Conservation (phyloP, 1,139 yeast species). For the Entelexis paramagnoliae region DNA sequence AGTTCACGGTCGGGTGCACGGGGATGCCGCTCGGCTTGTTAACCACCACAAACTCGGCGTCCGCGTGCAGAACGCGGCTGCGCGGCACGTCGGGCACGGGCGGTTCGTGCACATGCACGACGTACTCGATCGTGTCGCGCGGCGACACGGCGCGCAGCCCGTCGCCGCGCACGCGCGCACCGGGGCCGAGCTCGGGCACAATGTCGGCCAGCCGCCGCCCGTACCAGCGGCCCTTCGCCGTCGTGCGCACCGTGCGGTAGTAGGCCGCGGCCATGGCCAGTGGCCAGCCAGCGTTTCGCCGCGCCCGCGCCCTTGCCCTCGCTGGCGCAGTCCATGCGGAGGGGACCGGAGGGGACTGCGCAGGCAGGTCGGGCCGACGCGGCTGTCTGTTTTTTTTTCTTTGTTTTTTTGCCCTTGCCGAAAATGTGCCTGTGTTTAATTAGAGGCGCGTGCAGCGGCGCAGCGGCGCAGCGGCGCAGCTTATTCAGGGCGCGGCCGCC, state of each 20-base stretch:
- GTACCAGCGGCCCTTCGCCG: constrained; percentile 25
- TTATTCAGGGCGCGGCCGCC: too few species aligned
- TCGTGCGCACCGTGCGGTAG: constrained; percentile 17
- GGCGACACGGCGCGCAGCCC: constrained; percentile 14
- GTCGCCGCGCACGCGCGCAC: constrained; percentile 14
- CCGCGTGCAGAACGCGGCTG: constrained; percentile 34
- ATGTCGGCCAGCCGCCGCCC: constrained; percentile 18
- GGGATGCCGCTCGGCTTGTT: constrained; percentile 72
- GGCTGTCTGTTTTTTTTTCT: too few species aligned
- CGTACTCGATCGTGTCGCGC: constrained; percentile 20
- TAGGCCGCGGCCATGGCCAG: constrained; percentile 10
- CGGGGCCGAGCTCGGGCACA: constrained; percentile 20
- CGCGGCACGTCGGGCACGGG: constrained; percentile 10
- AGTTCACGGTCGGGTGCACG: constrained; percentile 68
- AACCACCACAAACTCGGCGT: constrained; percentile 46
- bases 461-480: too few species aligned
- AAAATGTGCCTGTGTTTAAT: too few species aligned
- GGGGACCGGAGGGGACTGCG: too few species aligned
- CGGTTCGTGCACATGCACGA: constrained; percentile 26
- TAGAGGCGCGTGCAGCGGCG: too few species aligned
- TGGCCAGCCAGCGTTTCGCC: too few species aligned
- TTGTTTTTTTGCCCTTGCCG: too few species aligned
- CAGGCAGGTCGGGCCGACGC: too few species aligned
- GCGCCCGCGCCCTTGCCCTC: too few species aligned
- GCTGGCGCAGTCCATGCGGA: too few species aligned